These are phyloP conservation scores for Polyrhizophydium stewartii DNA, from an alignment of 371 early-diverging fungal species.

Conservation along the genomic window DNA sequence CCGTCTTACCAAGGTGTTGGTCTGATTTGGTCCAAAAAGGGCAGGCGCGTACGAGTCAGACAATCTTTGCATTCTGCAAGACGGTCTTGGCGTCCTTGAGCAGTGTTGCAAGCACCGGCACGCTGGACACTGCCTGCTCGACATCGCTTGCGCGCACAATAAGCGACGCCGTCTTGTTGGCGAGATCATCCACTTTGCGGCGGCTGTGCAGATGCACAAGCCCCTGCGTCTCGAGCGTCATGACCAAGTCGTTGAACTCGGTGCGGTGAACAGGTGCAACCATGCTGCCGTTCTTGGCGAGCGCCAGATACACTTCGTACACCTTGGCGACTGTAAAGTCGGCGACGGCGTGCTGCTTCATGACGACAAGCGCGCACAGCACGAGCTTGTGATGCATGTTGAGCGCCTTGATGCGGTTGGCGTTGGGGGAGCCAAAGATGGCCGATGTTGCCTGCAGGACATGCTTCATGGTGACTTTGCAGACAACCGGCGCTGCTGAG, in stretches of 20 bases:
- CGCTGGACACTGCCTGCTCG: slow-evolving; percentile 7
- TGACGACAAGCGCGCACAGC: slow-evolving; percentile 30
- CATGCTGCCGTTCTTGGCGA: slow-evolving; percentile 43
- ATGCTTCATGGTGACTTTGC: slow-evolving; percentile 77
- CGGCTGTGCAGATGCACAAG: slow-evolving; percentile 27
- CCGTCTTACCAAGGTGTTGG: too few species aligned
- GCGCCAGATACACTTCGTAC: slow-evolving; percentile 17
- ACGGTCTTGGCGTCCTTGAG: background rate
- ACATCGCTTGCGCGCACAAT: slow-evolving; percentile 9
- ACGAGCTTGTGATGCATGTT: slow-evolving; percentile 81
- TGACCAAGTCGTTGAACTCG: slow-evolving; percentile 71
- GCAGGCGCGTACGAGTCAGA: too few species aligned
- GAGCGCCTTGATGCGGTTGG: slow-evolving; percentile 59
- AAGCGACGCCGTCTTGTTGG: background rate
- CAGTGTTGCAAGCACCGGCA: slow-evolving; percentile 9
- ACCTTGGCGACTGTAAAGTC: slow-evolving; percentile 21
- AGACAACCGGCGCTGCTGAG: slow-evolving; percentile 17
- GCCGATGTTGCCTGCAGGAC: slow-evolving; percentile 64
- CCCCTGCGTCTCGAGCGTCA: slow-evolving; percentile 70
- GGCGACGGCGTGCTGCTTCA: slow-evolving; percentile 3
- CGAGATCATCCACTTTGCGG: background rate
- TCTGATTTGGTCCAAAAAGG: too few species aligned
- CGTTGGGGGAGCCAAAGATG: slow-evolving; percentile 59
- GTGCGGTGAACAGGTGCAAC: slow-evolving; percentile 65
- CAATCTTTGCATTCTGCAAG: too few species aligned